phyloP scores from a whole-genome alignment of 1,284 basidiomycete species.

The Fomitopsis palustris region DNA sequence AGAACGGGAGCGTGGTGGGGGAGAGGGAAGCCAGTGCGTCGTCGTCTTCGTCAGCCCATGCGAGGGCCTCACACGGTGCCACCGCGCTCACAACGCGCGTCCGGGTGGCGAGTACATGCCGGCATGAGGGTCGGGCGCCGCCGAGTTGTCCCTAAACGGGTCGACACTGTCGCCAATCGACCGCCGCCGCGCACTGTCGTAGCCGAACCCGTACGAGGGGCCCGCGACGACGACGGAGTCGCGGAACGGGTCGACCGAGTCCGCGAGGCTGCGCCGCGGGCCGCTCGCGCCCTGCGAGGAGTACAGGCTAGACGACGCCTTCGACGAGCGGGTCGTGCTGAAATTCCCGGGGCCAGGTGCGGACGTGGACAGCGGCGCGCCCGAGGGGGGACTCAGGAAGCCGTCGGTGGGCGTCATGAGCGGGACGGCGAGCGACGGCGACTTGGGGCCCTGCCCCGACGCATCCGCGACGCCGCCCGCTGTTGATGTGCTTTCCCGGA shows the following conservation, averaged over 20 bases:
- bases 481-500: background rate
- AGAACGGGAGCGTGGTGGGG: background rate
- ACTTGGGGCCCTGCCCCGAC: background rate
- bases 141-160: background rate
- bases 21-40: background rate
- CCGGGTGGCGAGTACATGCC: conserved; percentile 1
- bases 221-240: background rate
- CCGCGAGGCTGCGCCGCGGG: background rate
- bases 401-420: background rate
- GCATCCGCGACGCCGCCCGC: background rate
- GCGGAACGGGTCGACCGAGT: background rate
- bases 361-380: background rate
- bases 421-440: background rate
- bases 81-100: background rate
- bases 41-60: background rate
- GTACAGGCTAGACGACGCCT: conserved; percentile 5
- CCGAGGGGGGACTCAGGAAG: background rate
- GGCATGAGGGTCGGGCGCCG: background rate
- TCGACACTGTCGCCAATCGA: conserved; percentile 7
- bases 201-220: background rate
- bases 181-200: background rate
- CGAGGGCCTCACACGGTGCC: background rate
- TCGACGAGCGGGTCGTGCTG: conserved; percentile 3
- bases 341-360: background rate
- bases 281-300: background rate